Evolutionary conservation across 768 basidiomycete species (phyloP).

Genomic region (Lactarius trivialis): DNA sequence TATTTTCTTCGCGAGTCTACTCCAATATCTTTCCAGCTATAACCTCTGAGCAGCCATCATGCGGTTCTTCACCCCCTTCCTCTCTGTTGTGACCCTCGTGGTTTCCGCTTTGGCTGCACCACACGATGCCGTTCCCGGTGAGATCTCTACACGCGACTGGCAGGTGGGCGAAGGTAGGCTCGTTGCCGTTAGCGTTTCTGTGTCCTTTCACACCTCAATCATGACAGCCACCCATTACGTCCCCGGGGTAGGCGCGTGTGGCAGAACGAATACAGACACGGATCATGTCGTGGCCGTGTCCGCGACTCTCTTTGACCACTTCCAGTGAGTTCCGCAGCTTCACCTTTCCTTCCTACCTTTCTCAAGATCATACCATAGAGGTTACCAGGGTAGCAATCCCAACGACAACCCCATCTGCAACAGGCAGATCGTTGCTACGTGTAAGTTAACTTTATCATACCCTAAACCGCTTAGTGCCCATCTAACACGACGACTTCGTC

Average conservation of each 20-base stretch:
- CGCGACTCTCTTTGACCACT: slow-evolving; percentile 46
- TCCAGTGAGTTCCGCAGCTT: slow-evolving; percentile 41
- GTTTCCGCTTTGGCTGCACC: slow-evolving; percentile 1
- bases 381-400: slow-evolving; percentile 52
- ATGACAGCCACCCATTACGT: slow-evolving; percentile 46
- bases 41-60: slow-evolving; percentile 30
- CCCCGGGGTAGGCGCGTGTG: slow-evolving; percentile 61
- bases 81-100: slow-evolving; percentile 40
- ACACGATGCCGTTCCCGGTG: neutral
- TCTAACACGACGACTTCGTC: slow-evolving; percentile 4
- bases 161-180: slow-evolving; percentile 43
- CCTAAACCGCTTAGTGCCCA: slow-evolving; percentile 8
- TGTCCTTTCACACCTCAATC: slow-evolving; percentile 1
- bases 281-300: slow-evolving; percentile 58
- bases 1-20: slow-evolving; percentile 4
- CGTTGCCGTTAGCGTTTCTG: slow-evolving; percentile 1
- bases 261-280: slow-evolving; percentile 44
- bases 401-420: slow-evolving; percentile 72
- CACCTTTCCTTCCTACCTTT: neutral
- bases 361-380: slow-evolving; percentile 32
- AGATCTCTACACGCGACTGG: slow-evolving; percentile 27
- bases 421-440: slow-evolving; percentile 37
- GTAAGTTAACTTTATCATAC: slow-evolving; percentile 36
- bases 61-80: slow-evolving; percentile 36
- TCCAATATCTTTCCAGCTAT: neutral